A percentile compares a stretch with the other conserved stretches of the same genome.
Evolutionary conservation across 2,329 filamentous ascomycete species (phyloP).

Genomic region (Bipolaris zeicola): DNA sequence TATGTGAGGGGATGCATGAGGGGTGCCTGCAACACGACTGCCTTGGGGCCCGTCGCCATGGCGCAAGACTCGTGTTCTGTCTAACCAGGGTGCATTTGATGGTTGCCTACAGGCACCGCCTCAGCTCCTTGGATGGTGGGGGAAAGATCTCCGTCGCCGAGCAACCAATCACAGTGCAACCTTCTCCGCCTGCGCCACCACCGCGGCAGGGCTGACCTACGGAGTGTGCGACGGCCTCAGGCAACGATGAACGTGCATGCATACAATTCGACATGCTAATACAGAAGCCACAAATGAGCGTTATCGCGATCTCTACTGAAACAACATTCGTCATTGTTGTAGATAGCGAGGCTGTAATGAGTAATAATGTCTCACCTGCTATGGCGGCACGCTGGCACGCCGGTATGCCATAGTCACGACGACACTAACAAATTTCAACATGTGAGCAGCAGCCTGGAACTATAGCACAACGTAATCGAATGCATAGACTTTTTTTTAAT

Average conservation of each 20-base stretch:
- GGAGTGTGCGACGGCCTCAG: background rate
- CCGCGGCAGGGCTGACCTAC: background rate
- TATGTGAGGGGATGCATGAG: constrained; percentile 23
- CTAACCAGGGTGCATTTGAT: constrained; percentile 35
- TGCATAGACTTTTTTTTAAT: background rate
- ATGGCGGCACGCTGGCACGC: background rate
- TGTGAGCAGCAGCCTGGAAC: background rate
- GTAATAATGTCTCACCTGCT: background rate
- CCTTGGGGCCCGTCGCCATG: constrained; percentile 40
- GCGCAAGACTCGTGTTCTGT: constrained; percentile 24
- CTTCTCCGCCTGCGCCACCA: constrained; percentile 14
- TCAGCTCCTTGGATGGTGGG: constrained; percentile 15
- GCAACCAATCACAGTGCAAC: constrained; percentile 13
- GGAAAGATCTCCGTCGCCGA: background rate
- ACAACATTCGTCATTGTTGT: background rate
- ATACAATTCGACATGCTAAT: background rate
- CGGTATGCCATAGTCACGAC: background rate
- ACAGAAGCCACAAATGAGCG: no score
- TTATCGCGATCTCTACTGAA: background rate
- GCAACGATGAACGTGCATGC: background rate
- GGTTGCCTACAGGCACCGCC: constrained; percentile 35
- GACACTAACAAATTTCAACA: background rate
- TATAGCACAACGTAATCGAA: background rate
- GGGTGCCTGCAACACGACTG: constrained; percentile 30
- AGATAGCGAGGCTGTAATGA: background rate